phyloP scores from a whole-genome alignment of 306 rosid genomes.

The Albizia julibrissin region DNA sequence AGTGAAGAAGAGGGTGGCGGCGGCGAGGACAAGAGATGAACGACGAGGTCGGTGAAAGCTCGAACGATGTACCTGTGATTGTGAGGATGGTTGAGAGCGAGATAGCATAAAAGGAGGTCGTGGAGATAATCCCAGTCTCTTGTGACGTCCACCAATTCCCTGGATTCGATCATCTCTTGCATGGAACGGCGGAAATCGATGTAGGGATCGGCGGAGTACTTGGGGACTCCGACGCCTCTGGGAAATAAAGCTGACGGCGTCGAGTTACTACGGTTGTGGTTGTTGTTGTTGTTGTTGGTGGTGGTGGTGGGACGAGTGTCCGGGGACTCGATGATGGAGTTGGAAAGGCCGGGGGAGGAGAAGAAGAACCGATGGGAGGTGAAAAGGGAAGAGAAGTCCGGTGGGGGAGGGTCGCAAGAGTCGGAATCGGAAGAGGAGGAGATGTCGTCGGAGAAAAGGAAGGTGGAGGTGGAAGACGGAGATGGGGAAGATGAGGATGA shows the following conservation, averaged over 20 bases:
- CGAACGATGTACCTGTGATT: conserved; percentile 73
- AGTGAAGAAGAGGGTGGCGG: conserved; percentile 1
- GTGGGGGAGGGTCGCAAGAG: conserved; percentile 41
- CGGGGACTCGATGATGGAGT: conserved; percentile 72
- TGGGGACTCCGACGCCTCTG: conserved; percentile 50
- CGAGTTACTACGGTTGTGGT: neutral
- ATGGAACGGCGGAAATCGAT: conserved; percentile 73
- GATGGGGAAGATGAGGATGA: conserved; percentile 21
- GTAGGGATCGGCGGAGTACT: conserved; percentile 72
- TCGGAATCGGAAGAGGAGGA: conserved; percentile 34
- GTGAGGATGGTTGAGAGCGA: conserved; percentile 65
- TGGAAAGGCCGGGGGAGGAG: conserved; percentile 90
- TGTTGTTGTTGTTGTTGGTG: neutral
- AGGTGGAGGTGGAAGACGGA: conserved; percentile 17
- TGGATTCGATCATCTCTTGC: conserved; percentile 82
- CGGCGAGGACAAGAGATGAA: conserved; percentile 38
- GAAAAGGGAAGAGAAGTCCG: conserved; percentile 67
- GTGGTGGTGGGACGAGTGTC: conserved; percentile 22
- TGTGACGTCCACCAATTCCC: conserved; percentile 39
- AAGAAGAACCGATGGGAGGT: conserved; percentile 86
- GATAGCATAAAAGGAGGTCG: conserved; percentile 81
- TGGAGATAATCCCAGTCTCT: conserved; percentile 73
- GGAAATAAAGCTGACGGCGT: neutral
- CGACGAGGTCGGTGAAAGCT: conserved; percentile 80
- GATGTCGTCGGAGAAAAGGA: conserved; percentile 29